Evolutionary conservation across 2,329 filamentous ascomycete genomes (phyloP).

Genomic region (Xylaria sp.): DNA sequence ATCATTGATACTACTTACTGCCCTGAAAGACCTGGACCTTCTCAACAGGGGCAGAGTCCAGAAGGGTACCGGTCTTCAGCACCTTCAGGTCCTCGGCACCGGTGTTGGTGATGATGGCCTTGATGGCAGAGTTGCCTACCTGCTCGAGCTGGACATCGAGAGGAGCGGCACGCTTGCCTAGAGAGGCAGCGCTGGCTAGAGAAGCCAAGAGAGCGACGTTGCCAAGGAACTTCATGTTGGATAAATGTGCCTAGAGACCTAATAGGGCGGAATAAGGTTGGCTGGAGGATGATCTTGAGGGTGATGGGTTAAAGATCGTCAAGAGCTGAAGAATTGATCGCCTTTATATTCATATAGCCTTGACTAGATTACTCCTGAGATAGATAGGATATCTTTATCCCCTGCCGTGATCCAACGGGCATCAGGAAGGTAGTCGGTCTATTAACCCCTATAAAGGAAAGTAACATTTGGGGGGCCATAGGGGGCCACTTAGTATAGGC

Average conservation of each 20-base stretch:
- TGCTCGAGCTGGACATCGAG: slow-evolving; percentile 60
- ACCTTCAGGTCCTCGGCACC: slow-evolving; percentile 62
- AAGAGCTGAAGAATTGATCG: slow-evolving; percentile 23
- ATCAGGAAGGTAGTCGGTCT: slow-evolving; percentile 38
- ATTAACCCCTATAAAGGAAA: slow-evolving; percentile 39
- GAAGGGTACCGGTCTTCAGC: slow-evolving; percentile 64
- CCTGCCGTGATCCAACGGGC: slow-evolving; percentile 14
- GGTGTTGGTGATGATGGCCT: slow-evolving; percentile 65
- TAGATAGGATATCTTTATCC: slow-evolving; percentile 31
- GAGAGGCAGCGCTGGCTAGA: slow-evolving; percentile 51
- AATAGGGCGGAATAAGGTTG: slow-evolving; percentile 26
- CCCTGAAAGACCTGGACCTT: slow-evolving; percentile 63
- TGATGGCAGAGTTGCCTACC: slow-evolving; percentile 63
- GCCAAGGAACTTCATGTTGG: slow-evolving; percentile 55
- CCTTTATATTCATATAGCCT: slow-evolving; percentile 38
- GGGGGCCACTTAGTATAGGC: slow-evolving; percentile 17
- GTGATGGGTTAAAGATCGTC: slow-evolving; percentile 33
- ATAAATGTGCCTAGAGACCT: slow-evolving; percentile 24
- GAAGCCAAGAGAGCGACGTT: slow-evolving; percentile 52
- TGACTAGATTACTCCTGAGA: slow-evolving; percentile 6
- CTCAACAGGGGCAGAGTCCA: slow-evolving; percentile 64
- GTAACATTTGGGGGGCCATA: slow-evolving; percentile 34
- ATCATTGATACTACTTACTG: slow-evolving; percentile 51
- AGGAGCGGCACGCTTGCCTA: slow-evolving; percentile 54
- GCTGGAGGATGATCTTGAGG: slow-evolving; percentile 40